Conservation (phyloP, 768 basidiomycete genomes). For the Collybia nuda region DNA sequence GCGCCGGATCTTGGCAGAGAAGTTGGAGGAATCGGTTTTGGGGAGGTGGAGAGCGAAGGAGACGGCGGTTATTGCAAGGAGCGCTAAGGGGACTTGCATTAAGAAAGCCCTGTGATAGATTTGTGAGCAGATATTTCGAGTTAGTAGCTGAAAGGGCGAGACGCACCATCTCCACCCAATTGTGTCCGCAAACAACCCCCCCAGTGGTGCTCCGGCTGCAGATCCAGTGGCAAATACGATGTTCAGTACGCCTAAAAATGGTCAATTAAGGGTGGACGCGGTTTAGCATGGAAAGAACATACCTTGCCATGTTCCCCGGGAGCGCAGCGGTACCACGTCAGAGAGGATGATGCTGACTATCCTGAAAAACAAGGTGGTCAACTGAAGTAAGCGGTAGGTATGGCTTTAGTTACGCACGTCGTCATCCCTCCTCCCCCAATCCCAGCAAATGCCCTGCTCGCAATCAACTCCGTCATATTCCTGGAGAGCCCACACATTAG, state of each 20-base stretch:
- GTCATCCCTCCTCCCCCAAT: conserved; percentile 65
- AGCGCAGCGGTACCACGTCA: conserved; percentile 61
- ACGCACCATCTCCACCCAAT: conserved; percentile 68
- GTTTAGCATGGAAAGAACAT: background rate
- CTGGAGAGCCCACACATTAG: conserved; percentile 52
- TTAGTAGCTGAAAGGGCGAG: background rate
- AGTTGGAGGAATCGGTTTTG: conserved; percentile 33
- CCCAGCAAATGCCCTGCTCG: conserved; percentile 53
- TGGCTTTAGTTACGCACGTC: conserved; percentile 39
- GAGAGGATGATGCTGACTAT: conserved; percentile 66
- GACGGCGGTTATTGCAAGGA: conserved; percentile 55
- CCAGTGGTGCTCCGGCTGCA: conserved; percentile 59
- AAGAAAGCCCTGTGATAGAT: conserved; percentile 49
- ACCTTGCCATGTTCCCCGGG: conserved; percentile 74
- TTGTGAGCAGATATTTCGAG: too few species aligned
- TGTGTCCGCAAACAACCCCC: conserved; percentile 60
- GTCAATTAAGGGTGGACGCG: background rate
- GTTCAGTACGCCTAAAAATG: conserved; percentile 48
- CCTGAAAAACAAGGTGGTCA: conserved; percentile 24
- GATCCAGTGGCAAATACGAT: conserved; percentile 60
- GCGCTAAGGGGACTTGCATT: conserved; percentile 55
- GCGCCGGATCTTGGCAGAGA: conserved; percentile 52
- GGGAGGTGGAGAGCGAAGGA: conserved; percentile 56
- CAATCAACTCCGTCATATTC: conserved; percentile 54
- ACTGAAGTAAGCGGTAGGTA: background rate